phyloP scores from a whole-genome alignment of 2,329 filamentous ascomycete genomes.

The Botrytis squamosa region DNA sequence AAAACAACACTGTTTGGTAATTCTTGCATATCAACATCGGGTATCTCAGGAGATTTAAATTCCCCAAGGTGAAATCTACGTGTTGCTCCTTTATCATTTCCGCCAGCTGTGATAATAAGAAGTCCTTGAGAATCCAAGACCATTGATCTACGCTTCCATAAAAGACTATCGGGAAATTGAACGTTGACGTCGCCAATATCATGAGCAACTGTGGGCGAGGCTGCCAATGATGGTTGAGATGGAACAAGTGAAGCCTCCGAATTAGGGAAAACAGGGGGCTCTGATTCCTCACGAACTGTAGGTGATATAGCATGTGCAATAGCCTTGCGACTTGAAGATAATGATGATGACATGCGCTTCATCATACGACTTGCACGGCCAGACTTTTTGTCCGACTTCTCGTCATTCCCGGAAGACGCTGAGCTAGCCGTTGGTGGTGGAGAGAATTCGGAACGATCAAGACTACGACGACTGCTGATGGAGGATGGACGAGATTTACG shows the following conservation, averaged over 20 bases:
- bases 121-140: slow-evolving; percentile 81
- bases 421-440: slow-evolving; percentile 43
- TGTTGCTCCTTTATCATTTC: slow-evolving; percentile 49
- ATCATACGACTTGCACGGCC: slow-evolving; percentile 50
- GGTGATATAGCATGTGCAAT: slow-evolving; percentile 40
- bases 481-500: slow-evolving; percentile 58
- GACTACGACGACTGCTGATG: slow-evolving; percentile 56
- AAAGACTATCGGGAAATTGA: slow-evolving; percentile 90
- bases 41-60: slow-evolving; percentile 74
- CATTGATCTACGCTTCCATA: slow-evolving; percentile 94
- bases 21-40: slow-evolving; percentile 90
- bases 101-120: slow-evolving; percentile 65
- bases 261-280: slow-evolving; percentile 25
- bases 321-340: slow-evolving; percentile 45
- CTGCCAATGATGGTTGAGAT: slow-evolving; percentile 40
- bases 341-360: slow-evolving; percentile 63
- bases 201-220: slow-evolving; percentile 25
- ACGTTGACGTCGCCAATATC: slow-evolving; percentile 80
- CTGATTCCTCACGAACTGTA: slow-evolving; percentile 42
- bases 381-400: slow-evolving; percentile 55
- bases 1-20: slow-evolving; percentile 78
- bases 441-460: slow-evolving; percentile 35
- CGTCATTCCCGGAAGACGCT: slow-evolving; percentile 45
- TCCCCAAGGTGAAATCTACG: slow-evolving; percentile 86
- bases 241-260: slow-evolving; percentile 24